phyloP scores from a whole-genome alignment of 139 green algal species.

The Picochlorum sp. region DNA sequence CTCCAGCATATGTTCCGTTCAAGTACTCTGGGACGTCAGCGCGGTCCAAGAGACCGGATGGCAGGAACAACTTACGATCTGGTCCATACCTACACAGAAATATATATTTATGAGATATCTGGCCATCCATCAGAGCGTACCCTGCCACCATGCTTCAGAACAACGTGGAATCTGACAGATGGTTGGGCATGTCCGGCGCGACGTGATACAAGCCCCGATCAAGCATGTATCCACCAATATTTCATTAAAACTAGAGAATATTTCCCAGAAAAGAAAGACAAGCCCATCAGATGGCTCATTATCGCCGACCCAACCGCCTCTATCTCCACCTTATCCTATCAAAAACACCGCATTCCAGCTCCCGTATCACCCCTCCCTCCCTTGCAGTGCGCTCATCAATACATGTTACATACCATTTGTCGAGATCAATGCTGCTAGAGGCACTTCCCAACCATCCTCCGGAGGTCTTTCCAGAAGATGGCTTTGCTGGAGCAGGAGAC shows the following conservation, averaged over 20 bases:
- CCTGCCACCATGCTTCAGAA: not conserved
- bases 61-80: slow-evolving; percentile 74
- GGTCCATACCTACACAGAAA: slow-evolving; percentile 48
- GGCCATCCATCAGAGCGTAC: not conserved
- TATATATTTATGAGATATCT: not conserved
- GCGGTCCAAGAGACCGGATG: slow-evolving; percentile 70
- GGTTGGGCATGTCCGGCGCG: not conserved
- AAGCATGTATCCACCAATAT: too few species aligned
- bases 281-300: too few species aligned
- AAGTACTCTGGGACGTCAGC: slow-evolving; percentile 76
- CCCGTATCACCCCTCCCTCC: too few species aligned
- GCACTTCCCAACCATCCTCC: slow-evolving; percentile 59
- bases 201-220: not conserved
- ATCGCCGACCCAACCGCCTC: too few species aligned
- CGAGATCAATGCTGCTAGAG: slow-evolving; percentile 37
- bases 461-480: slow-evolving; percentile 1
- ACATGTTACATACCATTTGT: slow-evolving; percentile 67
- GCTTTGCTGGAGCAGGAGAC: slow-evolving; percentile 7
- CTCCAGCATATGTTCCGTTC: slow-evolving; percentile 77
- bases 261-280: too few species aligned
- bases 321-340: too few species aligned
- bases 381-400: too few species aligned
- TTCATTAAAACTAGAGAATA: too few species aligned
- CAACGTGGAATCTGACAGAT: not conserved
- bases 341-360: too few species aligned